Percentiles rank a stretch among this genome's conserved stretches.
These are phyloP conservation scores for Lipomyces orientalis DNA, from an alignment of 805 yeast genomes.

Conservation along the genomic window DNA sequence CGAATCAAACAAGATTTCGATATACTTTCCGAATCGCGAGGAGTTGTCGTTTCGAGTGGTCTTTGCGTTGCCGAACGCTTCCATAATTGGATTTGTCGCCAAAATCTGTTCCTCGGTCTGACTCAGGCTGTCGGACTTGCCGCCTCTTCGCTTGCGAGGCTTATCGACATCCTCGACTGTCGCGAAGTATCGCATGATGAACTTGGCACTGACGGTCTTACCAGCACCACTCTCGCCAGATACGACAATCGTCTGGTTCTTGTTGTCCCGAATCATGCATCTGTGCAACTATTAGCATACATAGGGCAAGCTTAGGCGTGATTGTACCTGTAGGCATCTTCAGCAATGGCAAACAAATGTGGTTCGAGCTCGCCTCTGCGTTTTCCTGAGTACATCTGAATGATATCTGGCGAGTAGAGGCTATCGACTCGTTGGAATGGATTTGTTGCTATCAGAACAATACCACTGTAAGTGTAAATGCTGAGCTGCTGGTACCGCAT, in stretches of 20 bases:
- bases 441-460: constrained; percentile 92
- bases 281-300: constrained; percentile 47
- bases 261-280: constrained; percentile 83
- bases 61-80: constrained; percentile 98
- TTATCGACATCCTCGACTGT: constrained; percentile 70
- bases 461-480: constrained; percentile 95
- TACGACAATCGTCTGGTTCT: constrained; percentile 94
- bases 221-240: constrained; percentile 99
- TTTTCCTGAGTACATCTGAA: constrained; percentile 92
- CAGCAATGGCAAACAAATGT: constrained; percentile 96
- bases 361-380: constrained; percentile 96
- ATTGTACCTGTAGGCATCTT: constrained; percentile 72
- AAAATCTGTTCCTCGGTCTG: constrained; percentile 91
- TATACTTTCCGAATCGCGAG: constrained; percentile 94
- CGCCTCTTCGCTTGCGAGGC: constrained; percentile 40
- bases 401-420: constrained; percentile 86
- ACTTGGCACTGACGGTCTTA: constrained; percentile 95
- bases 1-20: constrained; percentile 84
- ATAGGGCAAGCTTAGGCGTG: background rate
- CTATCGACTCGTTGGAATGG: constrained; percentile 94
- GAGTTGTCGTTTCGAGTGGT: constrained; percentile 97
- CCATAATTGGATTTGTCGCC: constrained; percentile 97
- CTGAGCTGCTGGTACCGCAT: constrained; percentile 86
- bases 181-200: constrained; percentile 96
- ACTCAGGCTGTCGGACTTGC: constrained; percentile 67